Base-by-base conservation (phyloP, 2,329 filamentous ascomycete species). In the Westerdykella aurantiaca region DNA sequence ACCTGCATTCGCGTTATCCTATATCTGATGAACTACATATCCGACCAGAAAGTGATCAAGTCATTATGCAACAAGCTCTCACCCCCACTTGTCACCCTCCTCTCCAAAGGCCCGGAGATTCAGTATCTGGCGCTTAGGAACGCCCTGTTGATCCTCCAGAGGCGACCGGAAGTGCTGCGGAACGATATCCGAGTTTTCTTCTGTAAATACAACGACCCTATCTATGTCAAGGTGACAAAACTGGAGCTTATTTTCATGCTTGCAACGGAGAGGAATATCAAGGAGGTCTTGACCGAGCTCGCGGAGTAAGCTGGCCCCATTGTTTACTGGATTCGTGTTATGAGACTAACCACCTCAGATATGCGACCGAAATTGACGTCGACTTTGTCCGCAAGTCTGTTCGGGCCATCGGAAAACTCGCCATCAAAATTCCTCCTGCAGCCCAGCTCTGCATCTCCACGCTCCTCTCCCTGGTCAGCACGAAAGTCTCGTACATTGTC, bases 151-250 rank as follows among this genome's bases (percentile, higher is more conserved):
- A 98, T 98, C 55, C 74, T 98, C 41, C 93, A 98, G 67, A 79
- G 91, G 57, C 79, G 91, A 44, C 93, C 93, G 0, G 93, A 97
- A 60, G 91, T 98, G 7, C 71, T 98, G 42, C 82, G 89, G 51
- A 97, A 96, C 68, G 93, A 98, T 67, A 97, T 98, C 50, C 82
- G 93, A 38, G 93, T 98, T 25, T 98, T 98, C 72, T 98, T 98
- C 71, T 98, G 93, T 81, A 98, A 98, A 76, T 98, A 98, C 71
- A 98, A 98, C 67, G 93, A 98, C 63, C 93, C 93, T 0, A 98
- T 98, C 52, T 98, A 97, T 66, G 93, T 98, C 71, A 98, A 98
- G 69, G 93, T 98, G 41, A 98, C 93, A 13, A 98, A 98, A 70
- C 78, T 98, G 39, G 93, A 98, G 70, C 79, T 98, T 56, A 97